Evolutionary conservation across 2,329 filamentous ascomycete genomes (phyloP), one percentile per base, ranked within the genome.

Genomic region (Cryphonectria nitschkei): DNA sequence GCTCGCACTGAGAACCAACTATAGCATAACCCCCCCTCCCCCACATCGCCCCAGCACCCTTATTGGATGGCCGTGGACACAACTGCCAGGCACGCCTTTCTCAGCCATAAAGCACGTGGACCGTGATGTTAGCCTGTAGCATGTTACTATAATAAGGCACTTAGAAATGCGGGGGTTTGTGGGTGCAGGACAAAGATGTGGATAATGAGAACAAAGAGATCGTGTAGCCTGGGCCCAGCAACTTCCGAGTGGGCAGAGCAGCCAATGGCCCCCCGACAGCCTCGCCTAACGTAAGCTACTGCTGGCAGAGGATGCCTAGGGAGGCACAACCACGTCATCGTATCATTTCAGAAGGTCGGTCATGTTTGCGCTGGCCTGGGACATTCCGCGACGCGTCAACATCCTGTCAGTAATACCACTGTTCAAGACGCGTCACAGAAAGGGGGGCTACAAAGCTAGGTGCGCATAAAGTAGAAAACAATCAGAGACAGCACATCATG

Each of bases 391-490:
- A 19, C 54, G 54, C 29, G 29, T 58, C 26, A 58, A 58, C 54
- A 8, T 16, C 29, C 29, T 5, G 16, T 13, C 26, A 58, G 6
- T 16, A 19, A 8, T 19, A 29, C 14, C 26, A 58, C 14, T 7
- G 26, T 32, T 39, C 14, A 13, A 32, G 8, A 19, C 54, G 4
- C n/a, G 29, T 19, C 26, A 8, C 3, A 8, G 29, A 5, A 6
- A 6, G 0, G 1, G 9, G 0, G 1, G 9, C 19, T n/a, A 52
- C 22, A 39, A 9, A 9, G 46, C 8, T 26, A 9, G 13, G 5
- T 39, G 19, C 32, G 32, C 56, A 37, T 5, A 1, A 4, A 19
- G 43, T 4, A 19, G 16, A 9, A 11, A 46, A 2, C n/a, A 29
- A 9, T 29, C 13, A 3, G 13, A 29, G 9, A 29, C 60, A 41